These are phyloP conservation scores for Pseudogymnoascus pannorum DNA, from an alignment of 2,329 filamentous ascomycete species.

Conservation along the genomic window DNA sequence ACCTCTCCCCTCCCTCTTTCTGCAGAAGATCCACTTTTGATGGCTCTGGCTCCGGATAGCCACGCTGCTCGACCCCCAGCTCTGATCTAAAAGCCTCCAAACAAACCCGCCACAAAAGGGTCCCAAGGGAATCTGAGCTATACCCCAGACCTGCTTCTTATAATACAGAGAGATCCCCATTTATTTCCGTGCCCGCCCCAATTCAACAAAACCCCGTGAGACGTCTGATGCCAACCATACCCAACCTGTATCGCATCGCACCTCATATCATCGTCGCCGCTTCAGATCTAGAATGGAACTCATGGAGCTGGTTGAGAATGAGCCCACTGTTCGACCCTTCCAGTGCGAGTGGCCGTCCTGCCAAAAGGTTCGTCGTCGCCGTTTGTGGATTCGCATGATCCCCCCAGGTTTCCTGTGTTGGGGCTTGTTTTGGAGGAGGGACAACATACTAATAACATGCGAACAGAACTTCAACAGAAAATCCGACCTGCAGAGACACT, in stretches of 20 bases:
- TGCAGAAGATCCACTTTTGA: not conserved
- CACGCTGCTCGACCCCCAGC: not conserved
- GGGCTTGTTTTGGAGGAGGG: no score
- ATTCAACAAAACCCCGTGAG: not conserved
- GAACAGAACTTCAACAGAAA: slow-evolving; percentile 63
- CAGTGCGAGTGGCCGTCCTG: slow-evolving; percentile 54
- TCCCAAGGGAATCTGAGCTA: not conserved
- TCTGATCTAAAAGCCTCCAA: not conserved
- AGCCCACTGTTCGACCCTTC: slow-evolving; percentile 54
- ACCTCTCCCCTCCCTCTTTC: not conserved
- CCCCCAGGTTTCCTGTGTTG: not conserved
- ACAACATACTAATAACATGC: slow-evolving; percentile 12
- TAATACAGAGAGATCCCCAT: not conserved
- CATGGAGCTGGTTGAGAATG: slow-evolving; percentile 57
- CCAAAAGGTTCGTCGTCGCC: slow-evolving; percentile 46
- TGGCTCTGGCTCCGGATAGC: not conserved
- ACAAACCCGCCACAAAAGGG: not conserved
- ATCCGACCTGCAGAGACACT: slow-evolving; percentile 62
- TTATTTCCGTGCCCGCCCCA: not conserved
- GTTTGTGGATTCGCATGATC: not conserved
- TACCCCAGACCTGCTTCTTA: not conserved
- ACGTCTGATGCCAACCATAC: not conserved
- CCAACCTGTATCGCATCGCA: not conserved
- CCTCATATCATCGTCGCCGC: not conserved
- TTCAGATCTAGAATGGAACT: slow-evolving; percentile 45